A percentile compares a stretch with the other conserved stretches of the same genome.
Evolutionary conservation across 2,329 filamentous ascomycete genomes (phyloP).

Genomic region (Penicillium hesseltinei): DNA sequence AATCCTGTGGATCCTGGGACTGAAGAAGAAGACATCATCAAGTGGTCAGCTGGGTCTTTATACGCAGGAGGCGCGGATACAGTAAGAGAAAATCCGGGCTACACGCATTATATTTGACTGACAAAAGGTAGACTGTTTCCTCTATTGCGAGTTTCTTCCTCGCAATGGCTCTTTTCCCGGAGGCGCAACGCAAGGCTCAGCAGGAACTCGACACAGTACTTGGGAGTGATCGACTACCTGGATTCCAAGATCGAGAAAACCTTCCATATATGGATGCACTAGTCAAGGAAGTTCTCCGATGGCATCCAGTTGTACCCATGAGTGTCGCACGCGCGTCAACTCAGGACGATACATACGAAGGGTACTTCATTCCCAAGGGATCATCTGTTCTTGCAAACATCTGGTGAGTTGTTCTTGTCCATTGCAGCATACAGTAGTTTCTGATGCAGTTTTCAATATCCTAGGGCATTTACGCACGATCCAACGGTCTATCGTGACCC

Average conservation of each 20-base stretch:
- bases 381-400: slow-evolving; percentile 36
- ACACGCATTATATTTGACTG: neutral
- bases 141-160: slow-evolving; percentile 47
- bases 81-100: slow-evolving; percentile 16
- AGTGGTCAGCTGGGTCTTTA: slow-evolving; percentile 39
- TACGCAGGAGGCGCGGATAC: slow-evolving; percentile 47
- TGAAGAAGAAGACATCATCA: slow-evolving; percentile 31
- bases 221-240: slow-evolving; percentile 28
- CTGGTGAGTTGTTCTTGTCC: slow-evolving; percentile 29
- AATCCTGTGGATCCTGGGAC: slow-evolving; percentile 24
- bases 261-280: slow-evolving; percentile 17
- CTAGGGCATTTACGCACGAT: slow-evolving; percentile 44
- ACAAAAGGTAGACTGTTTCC: slow-evolving; percentile 37
- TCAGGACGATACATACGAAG: neutral
- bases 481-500: slow-evolving; percentile 37
- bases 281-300: slow-evolving; percentile 1
- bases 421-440: neutral
- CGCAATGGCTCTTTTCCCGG: slow-evolving; percentile 51
- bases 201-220: slow-evolving; percentile 39
- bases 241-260: slow-evolving; percentile 36
- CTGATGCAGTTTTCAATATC: slow-evolving; percentile 2
- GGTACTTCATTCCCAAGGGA: slow-evolving; percentile 34
- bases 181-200: slow-evolving; percentile 51
- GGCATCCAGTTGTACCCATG: slow-evolving; percentile 2
- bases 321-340: neutral